Evolutionary conservation across 2,329 filamentous ascomycete species (phyloP), one percentile per base, ranked within the genome.

Genomic region (Venturia carpophila): DNA sequence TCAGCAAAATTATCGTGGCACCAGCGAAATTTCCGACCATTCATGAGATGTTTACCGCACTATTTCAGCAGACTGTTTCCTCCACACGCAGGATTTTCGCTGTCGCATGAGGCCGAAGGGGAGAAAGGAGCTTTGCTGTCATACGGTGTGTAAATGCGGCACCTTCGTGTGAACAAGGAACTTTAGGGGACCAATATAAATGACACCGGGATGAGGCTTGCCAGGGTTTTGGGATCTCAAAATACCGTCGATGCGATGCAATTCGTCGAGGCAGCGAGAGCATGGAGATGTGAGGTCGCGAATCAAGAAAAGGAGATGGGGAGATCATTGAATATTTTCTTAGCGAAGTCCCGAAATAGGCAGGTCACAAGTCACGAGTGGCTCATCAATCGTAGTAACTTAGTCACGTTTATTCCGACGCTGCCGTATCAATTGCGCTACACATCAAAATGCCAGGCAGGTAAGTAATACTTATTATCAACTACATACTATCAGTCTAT

Each of bases 161-260:
- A 24, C 17, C 17, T 47, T 34, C 24, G 13, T 56, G 24, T 34
- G 45, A 0, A 34, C 49, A 34, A 34, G 49, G 49, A 56, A 56
- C 49, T n/a, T n/a, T n/a, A 56, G 21, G 49, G 49, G 13, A 49
- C 1, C 49, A 56, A 56, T 56, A 56, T 56, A 56, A 34, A 56
- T 37, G 49, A 56, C 27, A 34, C 49, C 24, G 7, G 34, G 49
- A 34, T 56, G 24, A 56, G 24, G 30, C 27, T 56, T 34, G 49
- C 49, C 49, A 15, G 7, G 13, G 13, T 27, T 30, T 56, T 17
- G 24, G 13, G 24, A 30, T 56, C 15, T 56, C 49, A 34, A 17
- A 56, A 37, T 24, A 56, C 15, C 49, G 5, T 34, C 19, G 47
- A 3, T 17, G n/a, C 7, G n/a, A 15, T 27, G 4, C n/a, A 27